Conservation (phyloP, 129 eudicot species). For the Ambrosia artemisiifolia region DNA sequence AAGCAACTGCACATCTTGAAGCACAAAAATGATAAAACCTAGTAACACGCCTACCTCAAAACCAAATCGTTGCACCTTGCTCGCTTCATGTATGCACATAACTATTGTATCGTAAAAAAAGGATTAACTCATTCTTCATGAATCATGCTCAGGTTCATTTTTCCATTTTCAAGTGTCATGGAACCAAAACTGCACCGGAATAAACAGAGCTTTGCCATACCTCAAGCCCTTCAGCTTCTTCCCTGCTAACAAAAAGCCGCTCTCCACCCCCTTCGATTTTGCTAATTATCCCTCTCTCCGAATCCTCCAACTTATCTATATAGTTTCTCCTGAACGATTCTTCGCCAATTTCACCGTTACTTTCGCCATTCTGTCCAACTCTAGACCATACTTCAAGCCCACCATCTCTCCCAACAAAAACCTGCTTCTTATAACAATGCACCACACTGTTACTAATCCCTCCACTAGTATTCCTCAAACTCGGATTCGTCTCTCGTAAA, state of each 20-base stretch:
- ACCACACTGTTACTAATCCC: slow-evolving; percentile 42
- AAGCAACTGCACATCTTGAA: no score
- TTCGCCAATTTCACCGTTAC: slow-evolving; percentile 24
- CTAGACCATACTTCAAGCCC: slow-evolving; percentile 92
- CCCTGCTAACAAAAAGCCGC: slow-evolving; percentile 83
- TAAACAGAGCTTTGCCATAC: slow-evolving; percentile 87
- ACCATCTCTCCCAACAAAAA: slow-evolving; percentile 79
- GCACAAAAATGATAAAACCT: no score
- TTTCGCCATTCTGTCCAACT: slow-evolving; percentile 38
- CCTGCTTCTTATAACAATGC: slow-evolving; percentile 69
- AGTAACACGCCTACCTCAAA: no score
- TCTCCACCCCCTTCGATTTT: slow-evolving; percentile 91
- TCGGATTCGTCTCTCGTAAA: slow-evolving; percentile 73
- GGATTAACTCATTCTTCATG: neutral
- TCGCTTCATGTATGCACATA: neutral
- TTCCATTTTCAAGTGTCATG: slow-evolving; percentile 19
- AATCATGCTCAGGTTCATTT: neutral
- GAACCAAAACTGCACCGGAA: slow-evolving; percentile 49
- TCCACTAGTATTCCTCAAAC: slow-evolving; percentile 53
- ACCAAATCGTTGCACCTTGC: neutral
- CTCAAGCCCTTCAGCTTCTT: slow-evolving; percentile 90
- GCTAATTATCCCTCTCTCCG: slow-evolving; percentile 59
- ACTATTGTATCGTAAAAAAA: neutral
- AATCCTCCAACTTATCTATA: slow-evolving; percentile 75
- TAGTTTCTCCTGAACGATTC: slow-evolving; percentile 73